Evolutionary conservation across 495 filamentous ascomycete genomes (phyloP), one percentile per base, ranked within the genome.

Genomic region (Thermochaetoides thermophila): DNA sequence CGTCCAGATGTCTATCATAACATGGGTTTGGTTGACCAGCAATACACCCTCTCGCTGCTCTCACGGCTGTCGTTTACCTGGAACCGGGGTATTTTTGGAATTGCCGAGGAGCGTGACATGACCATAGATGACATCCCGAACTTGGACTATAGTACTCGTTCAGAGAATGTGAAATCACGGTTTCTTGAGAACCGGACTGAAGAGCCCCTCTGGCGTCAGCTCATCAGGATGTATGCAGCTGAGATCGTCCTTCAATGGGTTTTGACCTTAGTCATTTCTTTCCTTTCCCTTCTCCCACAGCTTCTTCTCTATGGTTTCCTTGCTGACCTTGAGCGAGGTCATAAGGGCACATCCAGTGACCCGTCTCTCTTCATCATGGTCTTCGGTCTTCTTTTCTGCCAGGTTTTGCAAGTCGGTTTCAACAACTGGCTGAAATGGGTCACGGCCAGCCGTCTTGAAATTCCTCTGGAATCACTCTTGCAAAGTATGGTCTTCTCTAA

Each of bases 401-500:
- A 74, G 23, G 30, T 72, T 11, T 42, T 68, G 2, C 52, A 58
- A 7, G 57, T 65, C 0, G 62, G 55, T 32, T 46, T 71, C 25
- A 72, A 69, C 35, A 57, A 66, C 5, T 72, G 66, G 64, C 40
- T 69, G 7, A 63, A 55, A 46, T 81, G 76, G 76, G 45, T 72
- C 22, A 67, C 68, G 3, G 71, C 60, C 32, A 69, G 69, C 6
- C 60, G 64, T 15, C 40, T 81, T 3, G 68, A 66, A 17, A 59
- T 75, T 17, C 75, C 72, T 0, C 57, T 80, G 7, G 63, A 68
- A 26, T 60, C 64, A 5, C 66, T 78, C 28, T 44, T 82, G 11
- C 75, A 75, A 5, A 69, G 73, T 1, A 43, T 77, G n/a, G 64
- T 82, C 5, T 81, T 82, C 34, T 59, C 63, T 24, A 83, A 84